phyloP scores from a whole-genome alignment of 2,329 filamentous ascomycete species.

The Lasiodiplodia sp. region DNA sequence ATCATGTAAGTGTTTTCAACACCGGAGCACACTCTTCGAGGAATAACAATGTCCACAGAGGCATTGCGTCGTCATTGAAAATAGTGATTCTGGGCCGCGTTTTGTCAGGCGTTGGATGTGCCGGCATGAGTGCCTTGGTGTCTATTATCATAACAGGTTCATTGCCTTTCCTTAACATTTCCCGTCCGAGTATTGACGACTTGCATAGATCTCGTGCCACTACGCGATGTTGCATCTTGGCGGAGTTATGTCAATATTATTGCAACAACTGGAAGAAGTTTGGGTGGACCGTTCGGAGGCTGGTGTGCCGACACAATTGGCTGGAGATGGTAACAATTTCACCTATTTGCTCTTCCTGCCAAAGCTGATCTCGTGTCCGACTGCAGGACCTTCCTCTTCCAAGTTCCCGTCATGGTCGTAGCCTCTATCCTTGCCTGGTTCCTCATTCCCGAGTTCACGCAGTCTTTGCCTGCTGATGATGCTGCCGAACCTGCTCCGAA shows the following conservation, averaged over 20 bases:
- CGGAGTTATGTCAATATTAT: constrained; percentile 61
- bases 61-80: constrained; percentile 46
- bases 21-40: not conserved
- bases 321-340: constrained; percentile 64
- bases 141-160: constrained; percentile 30
- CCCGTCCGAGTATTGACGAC: constrained; percentile 33
- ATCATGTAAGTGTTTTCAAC: not conserved
- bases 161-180: too few species aligned
- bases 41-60: constrained; percentile 38
- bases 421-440: constrained; percentile 57
- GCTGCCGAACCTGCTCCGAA: not conserved
- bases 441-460: constrained; percentile 32
- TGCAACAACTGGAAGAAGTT: constrained; percentile 57
- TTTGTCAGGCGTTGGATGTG: constrained; percentile 53
- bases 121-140: constrained; percentile 48
- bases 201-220: constrained; percentile 58
- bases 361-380: not conserved
- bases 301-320: constrained; percentile 68
- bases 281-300: constrained; percentile 66
- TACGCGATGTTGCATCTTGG: constrained; percentile 57
- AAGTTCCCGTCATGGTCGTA: constrained; percentile 62
- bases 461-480: not conserved
- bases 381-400: constrained; percentile 62
- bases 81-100: constrained; percentile 52
- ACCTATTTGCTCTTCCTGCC: not conserved